Conservation (phyloP, 192 early-diverging fungal species). For the Chytriomyces sp. region DNA sequence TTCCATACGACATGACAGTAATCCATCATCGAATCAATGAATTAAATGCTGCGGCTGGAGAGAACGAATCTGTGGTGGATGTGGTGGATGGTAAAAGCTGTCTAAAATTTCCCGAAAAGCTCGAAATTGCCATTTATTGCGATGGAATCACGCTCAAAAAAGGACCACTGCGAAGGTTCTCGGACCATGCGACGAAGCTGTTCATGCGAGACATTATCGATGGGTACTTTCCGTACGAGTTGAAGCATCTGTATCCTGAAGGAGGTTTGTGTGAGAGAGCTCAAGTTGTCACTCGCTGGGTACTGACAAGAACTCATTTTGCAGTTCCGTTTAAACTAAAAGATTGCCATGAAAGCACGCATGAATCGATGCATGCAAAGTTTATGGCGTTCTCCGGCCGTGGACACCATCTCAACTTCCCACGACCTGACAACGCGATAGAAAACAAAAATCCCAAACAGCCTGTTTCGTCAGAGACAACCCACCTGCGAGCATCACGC, state of each 20-base stretch:
- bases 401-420: too few species aligned
- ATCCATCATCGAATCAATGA: constrained; percentile 34
- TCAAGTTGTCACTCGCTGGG: too few species aligned
- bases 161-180: constrained; percentile 36
- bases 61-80: neutral
- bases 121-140: constrained; percentile 35
- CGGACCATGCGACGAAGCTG: constrained; percentile 25
- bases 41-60: constrained; percentile 38
- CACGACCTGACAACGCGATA: too few species aligned
- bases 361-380: too few species aligned
- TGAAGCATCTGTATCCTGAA: constrained; percentile 44
- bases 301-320: too few species aligned
- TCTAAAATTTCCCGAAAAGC: constrained; percentile 2
- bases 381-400: too few species aligned
- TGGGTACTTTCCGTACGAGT: constrained; percentile 52
- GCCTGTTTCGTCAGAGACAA: too few species aligned
- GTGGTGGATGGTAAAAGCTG: constrained; percentile 16
- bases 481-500: too few species aligned
- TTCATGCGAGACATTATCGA: constrained; percentile 50
- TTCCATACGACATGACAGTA: constrained; percentile 36
- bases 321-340: too few species aligned
- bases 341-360: too few species aligned
- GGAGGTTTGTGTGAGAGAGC: constrained; percentile 15
- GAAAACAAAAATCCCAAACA: too few species aligned
- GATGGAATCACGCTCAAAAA: constrained; percentile 44